Conservation (phyloP, 139 green algal species). For the Chlorella sorokiniana region DNA sequence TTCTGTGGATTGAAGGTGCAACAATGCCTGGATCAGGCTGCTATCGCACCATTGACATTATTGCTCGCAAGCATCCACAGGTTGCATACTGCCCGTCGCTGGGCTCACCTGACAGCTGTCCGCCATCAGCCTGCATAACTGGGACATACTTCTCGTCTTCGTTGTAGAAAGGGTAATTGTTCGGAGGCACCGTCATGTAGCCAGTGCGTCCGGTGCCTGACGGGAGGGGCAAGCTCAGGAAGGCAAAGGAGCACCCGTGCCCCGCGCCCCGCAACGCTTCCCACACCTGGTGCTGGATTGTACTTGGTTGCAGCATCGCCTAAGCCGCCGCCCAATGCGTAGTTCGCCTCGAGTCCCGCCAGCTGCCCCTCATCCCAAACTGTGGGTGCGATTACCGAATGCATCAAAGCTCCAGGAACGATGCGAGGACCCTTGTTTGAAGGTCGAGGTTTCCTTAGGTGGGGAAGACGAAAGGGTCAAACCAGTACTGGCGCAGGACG, state of each 20-base stretch:
- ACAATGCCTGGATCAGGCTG: neutral
- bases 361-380: slow-evolving; percentile 35
- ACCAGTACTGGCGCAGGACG: too few species aligned
- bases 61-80: too few species aligned
- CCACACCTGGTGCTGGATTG: slow-evolving; percentile 76
- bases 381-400: neutral
- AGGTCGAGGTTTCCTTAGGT: too few species aligned
- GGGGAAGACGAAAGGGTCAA: too few species aligned
- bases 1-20: slow-evolving; percentile 52
- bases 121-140: slow-evolving; percentile 82
- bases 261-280: neutral
- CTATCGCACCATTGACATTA: neutral
- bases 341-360: slow-evolving; percentile 14
- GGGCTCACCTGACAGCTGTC: slow-evolving; percentile 79
- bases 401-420: too few species aligned
- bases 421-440: too few species aligned
- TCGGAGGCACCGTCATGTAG: slow-evolving; percentile 76
- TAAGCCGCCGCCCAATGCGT: neutral
- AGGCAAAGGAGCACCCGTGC: neutral
- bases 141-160: slow-evolving; percentile 84
- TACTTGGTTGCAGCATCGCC: slow-evolving; percentile 56
- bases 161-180: slow-evolving; percentile 93
- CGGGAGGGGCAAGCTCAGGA: neutral
- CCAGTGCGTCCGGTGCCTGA: slow-evolving; percentile 83
- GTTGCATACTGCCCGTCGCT: neutral